phyloP scores from a whole-genome alignment of 768 basidiomycete species.

The Gloeopeniophorella convolvens region DNA sequence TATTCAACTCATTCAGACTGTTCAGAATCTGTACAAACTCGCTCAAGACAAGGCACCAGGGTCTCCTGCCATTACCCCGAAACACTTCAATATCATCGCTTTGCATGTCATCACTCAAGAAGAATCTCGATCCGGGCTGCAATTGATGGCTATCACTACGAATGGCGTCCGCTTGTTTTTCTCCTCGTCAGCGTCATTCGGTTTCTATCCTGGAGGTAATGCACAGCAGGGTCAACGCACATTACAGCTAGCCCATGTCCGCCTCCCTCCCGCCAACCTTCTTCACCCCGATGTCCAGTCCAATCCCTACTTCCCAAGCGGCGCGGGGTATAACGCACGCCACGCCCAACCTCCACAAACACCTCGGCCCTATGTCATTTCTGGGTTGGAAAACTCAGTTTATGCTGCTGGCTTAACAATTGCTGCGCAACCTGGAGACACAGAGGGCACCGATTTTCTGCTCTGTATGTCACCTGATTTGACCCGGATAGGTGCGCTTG shows the following conservation, averaged over 20 bases:
- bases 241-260: constrained; percentile 70
- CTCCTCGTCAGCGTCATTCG: constrained; percentile 44
- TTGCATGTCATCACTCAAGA: constrained; percentile 61
- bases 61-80: constrained; percentile 61
- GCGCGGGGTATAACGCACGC: constrained; percentile 44
- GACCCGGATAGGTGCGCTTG: constrained; percentile 61
- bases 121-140: constrained; percentile 64
- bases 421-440: constrained; percentile 68
- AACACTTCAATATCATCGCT: constrained; percentile 62
- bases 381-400: constrained; percentile 53
- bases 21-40: constrained; percentile 67
- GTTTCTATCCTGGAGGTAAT: constrained; percentile 40
- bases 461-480: constrained; percentile 73
- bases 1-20: constrained; percentile 64
- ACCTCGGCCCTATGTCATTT: constrained; percentile 52
- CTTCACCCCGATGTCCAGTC: constrained; percentile 70
- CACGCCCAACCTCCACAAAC: constrained; percentile 36
- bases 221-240: constrained; percentile 31
- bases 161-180: constrained; percentile 87
- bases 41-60: constrained; percentile 80
- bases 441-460: constrained; percentile 66
- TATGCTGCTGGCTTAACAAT: constrained; percentile 63
- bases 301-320: constrained; percentile 40
- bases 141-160: constrained; percentile 74
- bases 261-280: constrained; percentile 69